Evolutionary conservation across 176 grass and related monocot genomes (phyloP), one percentile per base, ranked within the genome.

Genomic region (Pontederia paniculata): DNA sequence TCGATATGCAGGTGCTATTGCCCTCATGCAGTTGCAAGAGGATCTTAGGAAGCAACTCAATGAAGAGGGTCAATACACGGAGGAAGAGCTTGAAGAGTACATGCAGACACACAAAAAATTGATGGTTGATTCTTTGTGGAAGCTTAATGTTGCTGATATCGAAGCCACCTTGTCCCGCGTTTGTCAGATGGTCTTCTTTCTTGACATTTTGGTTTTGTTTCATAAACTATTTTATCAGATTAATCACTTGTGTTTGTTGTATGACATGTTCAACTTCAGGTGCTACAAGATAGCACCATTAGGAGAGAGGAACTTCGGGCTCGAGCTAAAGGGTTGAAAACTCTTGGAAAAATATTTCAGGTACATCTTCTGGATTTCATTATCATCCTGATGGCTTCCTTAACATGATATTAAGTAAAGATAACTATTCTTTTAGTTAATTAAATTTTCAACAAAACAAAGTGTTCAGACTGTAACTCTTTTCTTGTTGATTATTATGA

Each of bases 141-240:
- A 98, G 71, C 86, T 98, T 62, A 98, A 98, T 43, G 93, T 98
- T 77, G 86, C 93, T 63, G 93, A 91, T 75, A 98, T 98, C 54
- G 93, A 98, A 77, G 83, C 86, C 53, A 98, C 93, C 23, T 55
- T 98, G 52, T 84, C 86, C 14, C 86, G 69, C 66, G 93, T 98
- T 54, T 98, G 93, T 77, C 93, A 98, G 67, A 91, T 91, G 93
- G 93, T 98, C n/a, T 60, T 73, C 75, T 42, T 60, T 18, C 13
- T 62, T 25, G n/a, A 23, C 9, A 10, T 46, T 63, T 17, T 63
- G 9, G 21, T 23, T 48, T 63, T 10, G 21, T 46, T 47, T 25
- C 6, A 21, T 12, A 20, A 22, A 12, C 14, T 62, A 22, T 45
- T 62, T 62, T 62, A 4, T 46, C 43, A 15, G 0, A 9, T 22